These are phyloP conservation scores for Pseudopyrenochaeta lycopersici DNA, from an alignment of 2,329 filamentous ascomycete species.

Conservation along the genomic window DNA sequence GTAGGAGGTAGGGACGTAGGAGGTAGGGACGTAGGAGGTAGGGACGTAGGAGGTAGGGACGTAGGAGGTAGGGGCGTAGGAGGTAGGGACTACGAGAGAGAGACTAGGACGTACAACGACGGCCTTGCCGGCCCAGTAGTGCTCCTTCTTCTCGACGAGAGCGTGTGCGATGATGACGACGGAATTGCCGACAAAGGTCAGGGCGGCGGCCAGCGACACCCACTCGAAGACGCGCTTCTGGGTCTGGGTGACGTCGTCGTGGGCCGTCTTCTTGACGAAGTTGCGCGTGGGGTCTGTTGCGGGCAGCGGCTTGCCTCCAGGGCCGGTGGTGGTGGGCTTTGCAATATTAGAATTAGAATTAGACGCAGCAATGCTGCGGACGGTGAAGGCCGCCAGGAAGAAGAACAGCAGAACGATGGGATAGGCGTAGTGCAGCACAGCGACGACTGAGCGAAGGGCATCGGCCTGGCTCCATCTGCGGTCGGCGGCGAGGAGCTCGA, in stretches of 20 bases:
- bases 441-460: conserved; percentile 24
- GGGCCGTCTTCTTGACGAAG: conserved; percentile 56
- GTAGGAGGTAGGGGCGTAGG: too few relatives aligned
- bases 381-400: conserved; percentile 70
- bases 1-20: too few relatives aligned
- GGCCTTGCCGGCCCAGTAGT: conserved; percentile 85
- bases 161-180: conserved; percentile 78
- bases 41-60: too few relatives aligned
- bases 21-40: too few relatives aligned
- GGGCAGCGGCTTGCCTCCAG: conserved; percentile 87
- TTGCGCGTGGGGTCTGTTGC: conserved; percentile 61
- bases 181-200: conserved; percentile 80
- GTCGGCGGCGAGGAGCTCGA: conserved; percentile 21
- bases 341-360: conserved; percentile 56
- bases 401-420: conserved; percentile 71
- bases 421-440: conserved; percentile 65
- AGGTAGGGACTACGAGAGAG: too few relatives aligned
- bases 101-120: conserved; percentile 73
- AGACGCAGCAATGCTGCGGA: conserved; percentile 66
- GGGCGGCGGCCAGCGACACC: conserved; percentile 73
- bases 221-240: conserved; percentile 79
- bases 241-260: conserved; percentile 68
- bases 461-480: conserved; percentile 28
- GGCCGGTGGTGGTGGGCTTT: conserved; percentile 69
- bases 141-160: conserved; percentile 68